phyloP scores from a whole-genome alignment of 139 green algal genomes.

The Dunaliella primolecta region DNA sequence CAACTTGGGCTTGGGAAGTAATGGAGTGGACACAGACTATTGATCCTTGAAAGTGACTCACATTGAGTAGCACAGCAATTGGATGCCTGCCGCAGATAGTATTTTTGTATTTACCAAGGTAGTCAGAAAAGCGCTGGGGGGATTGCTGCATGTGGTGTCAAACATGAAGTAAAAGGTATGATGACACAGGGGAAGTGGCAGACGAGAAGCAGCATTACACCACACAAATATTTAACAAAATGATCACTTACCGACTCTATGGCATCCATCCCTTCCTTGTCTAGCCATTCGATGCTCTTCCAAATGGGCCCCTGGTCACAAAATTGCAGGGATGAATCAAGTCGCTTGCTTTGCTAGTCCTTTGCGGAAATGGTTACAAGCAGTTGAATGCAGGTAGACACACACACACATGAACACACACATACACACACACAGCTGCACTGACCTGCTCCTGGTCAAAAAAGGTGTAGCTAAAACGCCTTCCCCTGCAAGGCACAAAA shows the following conservation, averaged over 20 bases:
- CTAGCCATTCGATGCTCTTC: slow-evolving; percentile 81
- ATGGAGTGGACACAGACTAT: too few relatives aligned
- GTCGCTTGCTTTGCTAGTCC: too few relatives aligned
- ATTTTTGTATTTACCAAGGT: slow-evolving; percentile 62
- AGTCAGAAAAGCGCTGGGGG: slow-evolving; percentile 43
- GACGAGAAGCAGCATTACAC: too few relatives aligned
- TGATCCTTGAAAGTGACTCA: too few relatives aligned
- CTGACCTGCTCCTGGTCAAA: slow-evolving; percentile 46
- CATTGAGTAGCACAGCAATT: slow-evolving; percentile 87
- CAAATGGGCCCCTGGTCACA: slow-evolving; percentile 73
- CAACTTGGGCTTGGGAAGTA: too few relatives aligned
- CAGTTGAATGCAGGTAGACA: too few relatives aligned
- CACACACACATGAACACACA: too few relatives aligned
- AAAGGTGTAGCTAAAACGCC: slow-evolving; percentile 78
- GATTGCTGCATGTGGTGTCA: slow-evolving; percentile 41
- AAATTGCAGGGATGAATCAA: too few relatives aligned
- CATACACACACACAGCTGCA: background rate
- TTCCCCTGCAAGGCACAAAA: too few relatives aligned
- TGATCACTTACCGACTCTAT: slow-evolving; percentile 70
- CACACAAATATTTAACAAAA: background rate
- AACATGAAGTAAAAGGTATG: too few relatives aligned
- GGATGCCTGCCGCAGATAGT: slow-evolving; percentile 96
- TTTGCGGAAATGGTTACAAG: too few relatives aligned
- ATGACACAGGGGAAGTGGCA: background rate
- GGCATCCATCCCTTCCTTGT: slow-evolving; percentile 76